Percentiles rank a stretch among this genome's conserved stretches.
These are phyloP conservation scores for Pleurotus tuber-regium DNA, from an alignment of 768 basidiomycete genomes.

Conservation along the genomic window DNA sequence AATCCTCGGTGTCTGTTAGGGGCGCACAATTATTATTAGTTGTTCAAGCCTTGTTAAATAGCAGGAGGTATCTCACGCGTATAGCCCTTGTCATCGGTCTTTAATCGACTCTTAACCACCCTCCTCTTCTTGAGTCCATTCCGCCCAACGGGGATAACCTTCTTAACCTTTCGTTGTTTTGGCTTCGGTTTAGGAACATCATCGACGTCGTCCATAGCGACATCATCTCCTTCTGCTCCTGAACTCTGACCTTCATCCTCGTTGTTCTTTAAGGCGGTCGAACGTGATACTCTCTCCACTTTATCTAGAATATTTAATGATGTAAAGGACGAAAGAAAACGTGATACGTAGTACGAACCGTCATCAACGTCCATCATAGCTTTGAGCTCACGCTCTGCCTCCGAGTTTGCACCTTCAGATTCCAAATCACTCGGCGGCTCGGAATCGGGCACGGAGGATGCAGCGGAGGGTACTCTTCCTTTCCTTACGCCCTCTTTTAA, in stretches of 20 bases:
- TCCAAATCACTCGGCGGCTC: slow-evolving; percentile 28
- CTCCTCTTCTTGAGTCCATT: slow-evolving; percentile 79
- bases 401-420: slow-evolving; percentile 15
- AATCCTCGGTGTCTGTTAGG: slow-evolving; percentile 79
- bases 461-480: slow-evolving; percentile 24
- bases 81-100: slow-evolving; percentile 67
- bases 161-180: slow-evolving; percentile 49
- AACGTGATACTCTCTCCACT: slow-evolving; percentile 27
- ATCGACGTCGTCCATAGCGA: slow-evolving; percentile 33
- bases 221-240: slow-evolving; percentile 26
- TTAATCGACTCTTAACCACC: slow-evolving; percentile 55
- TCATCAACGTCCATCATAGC: slow-evolving; percentile 82
- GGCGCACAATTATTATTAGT: slow-evolving; percentile 5
- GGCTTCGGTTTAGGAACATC: slow-evolving; percentile 28
- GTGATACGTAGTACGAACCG: slow-evolving; percentile 36
- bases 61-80: slow-evolving; percentile 46
- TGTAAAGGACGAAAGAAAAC: not conserved
- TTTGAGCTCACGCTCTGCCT: slow-evolving; percentile 44
- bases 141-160: slow-evolving; percentile 65
- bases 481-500: slow-evolving; percentile 30
- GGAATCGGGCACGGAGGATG: slow-evolving; percentile 7
- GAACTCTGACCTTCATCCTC: slow-evolving; percentile 21
- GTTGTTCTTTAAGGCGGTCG: slow-evolving; percentile 9
- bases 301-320: slow-evolving; percentile 24
- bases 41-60: not conserved